These are phyloP conservation scores for Penicillium canescens DNA, from an alignment of 495 filamentous ascomycete genomes.

Conservation along the genomic window DNA sequence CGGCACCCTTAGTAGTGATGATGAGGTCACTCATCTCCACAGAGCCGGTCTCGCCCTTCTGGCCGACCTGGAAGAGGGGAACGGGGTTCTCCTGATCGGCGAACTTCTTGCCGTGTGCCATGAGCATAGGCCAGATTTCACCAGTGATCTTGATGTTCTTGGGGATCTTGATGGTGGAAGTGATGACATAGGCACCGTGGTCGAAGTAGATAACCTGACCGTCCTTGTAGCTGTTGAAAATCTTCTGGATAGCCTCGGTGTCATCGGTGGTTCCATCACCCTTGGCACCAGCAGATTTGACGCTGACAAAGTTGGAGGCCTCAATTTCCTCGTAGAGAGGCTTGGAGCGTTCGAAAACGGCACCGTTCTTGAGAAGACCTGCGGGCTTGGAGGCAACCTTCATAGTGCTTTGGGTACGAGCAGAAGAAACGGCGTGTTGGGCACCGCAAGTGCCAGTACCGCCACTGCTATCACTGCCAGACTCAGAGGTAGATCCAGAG, in stretches of 20 bases:
- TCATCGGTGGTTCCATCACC: constrained; percentile 70
- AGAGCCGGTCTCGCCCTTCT: constrained; percentile 71
- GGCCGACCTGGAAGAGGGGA: constrained; percentile 67
- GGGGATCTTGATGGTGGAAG: constrained; percentile 80
- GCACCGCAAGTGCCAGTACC: constrained; percentile 32
- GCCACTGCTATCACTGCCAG: constrained; percentile 9
- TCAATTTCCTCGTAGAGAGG: constrained; percentile 62
- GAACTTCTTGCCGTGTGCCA: constrained; percentile 76
- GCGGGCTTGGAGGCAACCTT: constrained; percentile 37
- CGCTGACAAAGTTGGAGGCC: constrained; percentile 60
- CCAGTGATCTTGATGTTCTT: constrained; percentile 68
- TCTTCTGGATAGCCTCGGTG: constrained; percentile 64
- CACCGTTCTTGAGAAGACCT: constrained; percentile 42
- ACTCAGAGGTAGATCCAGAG: background rate
- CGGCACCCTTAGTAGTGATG: constrained; percentile 60
- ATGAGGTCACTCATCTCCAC: constrained; percentile 84
- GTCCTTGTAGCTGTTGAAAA: constrained; percentile 60
- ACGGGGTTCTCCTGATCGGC: constrained; percentile 66
- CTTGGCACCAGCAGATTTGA: constrained; percentile 74
- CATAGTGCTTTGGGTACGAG: constrained; percentile 40
- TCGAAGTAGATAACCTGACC: constrained; percentile 84
- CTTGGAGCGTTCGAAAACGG: constrained; percentile 65
- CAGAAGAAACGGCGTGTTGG: constrained; percentile 29
- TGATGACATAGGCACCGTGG: constrained; percentile 85
- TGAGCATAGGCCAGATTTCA: constrained; percentile 86